These are phyloP conservation scores for Trichosphaerium sp. DNA, from an alignment of 78 protist species.

Conservation along the genomic window DNA sequence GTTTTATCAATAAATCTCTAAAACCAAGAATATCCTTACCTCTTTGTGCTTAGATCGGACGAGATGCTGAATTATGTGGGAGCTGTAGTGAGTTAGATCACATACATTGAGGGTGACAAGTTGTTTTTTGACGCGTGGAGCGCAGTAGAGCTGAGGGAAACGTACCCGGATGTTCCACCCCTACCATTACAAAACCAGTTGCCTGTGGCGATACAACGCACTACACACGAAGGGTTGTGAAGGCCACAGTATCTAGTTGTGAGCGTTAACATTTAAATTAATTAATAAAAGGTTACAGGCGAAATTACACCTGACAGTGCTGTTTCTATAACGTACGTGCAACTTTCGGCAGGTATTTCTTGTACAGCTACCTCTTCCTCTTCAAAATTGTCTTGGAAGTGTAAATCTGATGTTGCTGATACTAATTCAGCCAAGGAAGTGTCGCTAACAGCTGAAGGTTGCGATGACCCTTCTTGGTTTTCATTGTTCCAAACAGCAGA, in stretches of 20 bases:
- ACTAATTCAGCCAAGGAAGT: not conserved
- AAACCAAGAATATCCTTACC: conserved; percentile 72
- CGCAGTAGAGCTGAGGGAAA: too few relatives aligned
- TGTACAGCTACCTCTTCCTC: too few relatives aligned
- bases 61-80: conserved; percentile 88
- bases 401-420: not conserved
- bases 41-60: conserved; percentile 87
- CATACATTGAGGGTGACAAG: not conserved
- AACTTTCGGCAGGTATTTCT: too few relatives aligned
- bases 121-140: not conserved
- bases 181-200: conserved; percentile 96
- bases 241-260: conserved; percentile 82
- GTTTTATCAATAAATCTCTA: conserved; percentile 60
- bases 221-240: conserved; percentile 76
- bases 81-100: not conserved
- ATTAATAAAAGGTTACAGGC: not conserved
- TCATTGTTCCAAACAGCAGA: not conserved
- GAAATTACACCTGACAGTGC: not conserved
- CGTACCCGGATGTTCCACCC: conserved; percentile 40
- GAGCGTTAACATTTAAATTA: not conserved
- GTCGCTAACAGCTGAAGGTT: not conserved
- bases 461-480: not conserved
- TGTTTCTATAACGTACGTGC: too few relatives aligned
- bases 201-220: conserved; percentile 66
- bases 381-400: not conserved